Base-by-base conservation (phyloP, 1,284 basidiomycete species). In the Boletus hoseneyae region DNA sequence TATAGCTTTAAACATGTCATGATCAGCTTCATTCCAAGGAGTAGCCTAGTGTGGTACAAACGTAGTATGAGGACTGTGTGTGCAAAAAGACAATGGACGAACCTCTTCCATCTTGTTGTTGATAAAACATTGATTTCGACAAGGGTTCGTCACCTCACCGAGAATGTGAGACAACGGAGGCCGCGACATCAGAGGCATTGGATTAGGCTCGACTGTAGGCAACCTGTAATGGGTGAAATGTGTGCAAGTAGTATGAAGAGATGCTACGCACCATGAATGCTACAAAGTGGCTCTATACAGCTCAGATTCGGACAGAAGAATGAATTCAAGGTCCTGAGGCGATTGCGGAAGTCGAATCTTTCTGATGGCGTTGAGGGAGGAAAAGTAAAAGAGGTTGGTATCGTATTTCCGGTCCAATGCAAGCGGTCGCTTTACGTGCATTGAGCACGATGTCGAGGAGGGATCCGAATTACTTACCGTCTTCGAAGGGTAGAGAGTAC, bases 251-350 rank as follows among this genome's bases (percentile, higher is more conserved):
- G 5, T 34, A 12, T 10, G 10, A 16, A 45, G 13, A n/a, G 30
- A 46, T 45, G 11, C 7, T 50, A 30, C 61, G 38, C 55, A 79
- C 81, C 61, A 58, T 85, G 83, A 3, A 72, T 65, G 30, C 65
- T 60, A 55, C 83, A 85, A 50, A 75, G 74, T 2, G 74, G 69
- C 16, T 76, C 73, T 2, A 76, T 35, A 53, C 83, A 85, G 45
- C 71, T 80, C n/a, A 73, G 50, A 47, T 74, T 78, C 6, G 73
- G 71, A 60, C 82, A 85, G 55, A 83, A 82, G 1, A 74, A 53
- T 11, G 67, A 60, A 2, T 74, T 59, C 25, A 75, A 55, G 9
- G 65, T 68, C 30, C 62, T 56, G 15, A 77, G 52, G 6, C 71
- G 71, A n/a, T 45, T 50, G 5, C 53, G 55, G 29, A 70, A 56